Conservation (phyloP, 2,329 filamentous ascomycete species). For the Xylogone sp. region DNA sequence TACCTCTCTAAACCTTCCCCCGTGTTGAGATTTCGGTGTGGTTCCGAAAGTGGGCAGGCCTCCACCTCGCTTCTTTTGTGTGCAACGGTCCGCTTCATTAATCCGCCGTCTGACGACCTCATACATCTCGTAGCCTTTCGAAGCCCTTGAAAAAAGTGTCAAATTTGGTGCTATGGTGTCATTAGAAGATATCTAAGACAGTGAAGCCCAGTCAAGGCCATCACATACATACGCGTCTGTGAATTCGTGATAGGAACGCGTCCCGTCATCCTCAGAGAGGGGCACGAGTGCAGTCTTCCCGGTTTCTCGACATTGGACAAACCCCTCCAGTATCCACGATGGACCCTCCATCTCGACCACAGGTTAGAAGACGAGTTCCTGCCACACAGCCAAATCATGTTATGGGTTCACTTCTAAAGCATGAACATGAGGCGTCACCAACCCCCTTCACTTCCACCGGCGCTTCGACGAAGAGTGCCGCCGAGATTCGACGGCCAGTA, state of each 20-base stretch:
- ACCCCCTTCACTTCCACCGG: conserved; percentile 21
- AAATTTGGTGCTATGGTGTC: conserved; percentile 17
- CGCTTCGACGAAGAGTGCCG: conserved; percentile 13
- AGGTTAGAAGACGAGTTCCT: conserved; percentile 16
- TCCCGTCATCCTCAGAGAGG: conserved; percentile 15
- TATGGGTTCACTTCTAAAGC: conserved; percentile 8
- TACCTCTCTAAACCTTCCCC: background rate
- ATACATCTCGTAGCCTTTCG: background rate
- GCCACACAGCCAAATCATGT: conserved; percentile 11
- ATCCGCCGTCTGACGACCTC: background rate
- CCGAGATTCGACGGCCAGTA: conserved; percentile 9
- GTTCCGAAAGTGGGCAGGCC: background rate
- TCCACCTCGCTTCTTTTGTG: background rate
- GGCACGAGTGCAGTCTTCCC: conserved; percentile 13
- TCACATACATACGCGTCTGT: conserved; percentile 16
- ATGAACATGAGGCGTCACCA: conserved; percentile 19
- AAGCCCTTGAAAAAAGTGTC: background rate
- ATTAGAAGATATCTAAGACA: conserved; percentile 11
- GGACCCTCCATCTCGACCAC: conserved; percentile 21
- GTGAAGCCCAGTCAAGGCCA: conserved; percentile 16
- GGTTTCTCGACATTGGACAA: conserved; percentile 2
- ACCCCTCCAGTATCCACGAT: conserved; percentile 11
- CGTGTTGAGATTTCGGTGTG: background rate
- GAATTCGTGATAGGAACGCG: conserved; percentile 21
- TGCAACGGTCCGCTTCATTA: background rate